phyloP scores from a whole-genome alignment of 371 early-diverging fungal genomes.

The Mortierella sp. region DNA sequence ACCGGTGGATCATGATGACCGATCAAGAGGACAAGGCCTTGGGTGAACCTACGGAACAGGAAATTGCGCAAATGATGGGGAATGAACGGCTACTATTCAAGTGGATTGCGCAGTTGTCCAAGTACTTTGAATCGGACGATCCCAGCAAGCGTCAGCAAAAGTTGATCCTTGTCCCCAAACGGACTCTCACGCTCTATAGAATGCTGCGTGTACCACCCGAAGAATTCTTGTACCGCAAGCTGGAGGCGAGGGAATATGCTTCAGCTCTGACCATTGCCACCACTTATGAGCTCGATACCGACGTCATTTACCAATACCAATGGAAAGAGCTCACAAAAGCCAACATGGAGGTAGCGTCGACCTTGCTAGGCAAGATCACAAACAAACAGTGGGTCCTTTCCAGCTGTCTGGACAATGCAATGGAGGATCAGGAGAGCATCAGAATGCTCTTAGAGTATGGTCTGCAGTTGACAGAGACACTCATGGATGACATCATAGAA shows the following conservation, averaged over 20 bases:
- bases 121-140: slow-evolving; percentile 31
- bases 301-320: slow-evolving; percentile 71
- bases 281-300: slow-evolving; percentile 65
- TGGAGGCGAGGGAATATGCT: slow-evolving; percentile 62
- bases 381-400: slow-evolving; percentile 75
- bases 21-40: slow-evolving; percentile 55
- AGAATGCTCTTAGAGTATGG: slow-evolving; percentile 66
- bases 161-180: slow-evolving; percentile 49
- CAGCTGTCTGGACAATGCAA: slow-evolving; percentile 52
- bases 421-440: slow-evolving; percentile 55
- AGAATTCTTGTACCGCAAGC: slow-evolving; percentile 56
- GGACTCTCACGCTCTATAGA: slow-evolving; percentile 50
- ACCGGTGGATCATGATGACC: slow-evolving; percentile 53
- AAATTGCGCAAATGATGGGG: slow-evolving; percentile 51
- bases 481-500: slow-evolving; percentile 59
- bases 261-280: slow-evolving; percentile 73
- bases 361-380: slow-evolving; percentile 62
- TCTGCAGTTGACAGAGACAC: slow-evolving; percentile 57
- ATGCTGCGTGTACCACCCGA: slow-evolving; percentile 55
- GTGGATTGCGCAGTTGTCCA: slow-evolving; percentile 38
- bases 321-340: slow-evolving; percentile 60
- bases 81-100: slow-evolving; percentile 45
- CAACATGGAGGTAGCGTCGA: slow-evolving; percentile 56
- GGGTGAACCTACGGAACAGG: slow-evolving; percentile 48
- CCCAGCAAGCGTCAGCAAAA: slow-evolving; percentile 21